Evolutionary conservation across 2,329 filamentous ascomycete genomes (phyloP).

Genomic region (Trichoderma citrinoviride): DNA sequence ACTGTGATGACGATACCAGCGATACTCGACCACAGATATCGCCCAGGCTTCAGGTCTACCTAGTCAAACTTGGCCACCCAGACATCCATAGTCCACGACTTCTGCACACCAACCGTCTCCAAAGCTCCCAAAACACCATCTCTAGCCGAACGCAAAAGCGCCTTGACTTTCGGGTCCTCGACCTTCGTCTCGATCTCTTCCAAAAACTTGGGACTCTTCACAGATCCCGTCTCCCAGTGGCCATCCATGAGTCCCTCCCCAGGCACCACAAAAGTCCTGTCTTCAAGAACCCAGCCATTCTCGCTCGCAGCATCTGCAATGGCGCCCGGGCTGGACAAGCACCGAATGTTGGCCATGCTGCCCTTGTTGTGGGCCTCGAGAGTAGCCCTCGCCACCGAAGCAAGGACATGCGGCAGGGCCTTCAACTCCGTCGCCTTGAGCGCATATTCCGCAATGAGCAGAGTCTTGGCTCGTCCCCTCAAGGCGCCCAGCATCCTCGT

Average conservation of each 20-base stretch:
- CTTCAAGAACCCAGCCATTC: conserved; percentile 39
- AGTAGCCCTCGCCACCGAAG: conserved; percentile 44
- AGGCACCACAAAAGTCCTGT: conserved; percentile 38
- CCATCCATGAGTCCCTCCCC: conserved; percentile 44
- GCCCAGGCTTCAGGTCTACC: background rate
- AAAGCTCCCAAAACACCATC: conserved; percentile 35
- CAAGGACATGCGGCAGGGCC: conserved; percentile 50
- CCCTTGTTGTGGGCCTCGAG: conserved; percentile 42
- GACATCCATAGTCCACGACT: conserved; percentile 43
- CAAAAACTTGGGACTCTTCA: conserved; percentile 34
- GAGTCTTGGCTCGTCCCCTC: conserved; percentile 24
- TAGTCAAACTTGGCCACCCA: conserved; percentile 33
- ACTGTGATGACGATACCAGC: background rate
- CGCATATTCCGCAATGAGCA: conserved; percentile 32
- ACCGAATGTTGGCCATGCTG: conserved; percentile 48
- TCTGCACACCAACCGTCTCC: conserved; percentile 31
- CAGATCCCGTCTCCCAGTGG: conserved; percentile 43
- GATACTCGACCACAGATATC: no score
- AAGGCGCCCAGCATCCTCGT: conserved; percentile 27
- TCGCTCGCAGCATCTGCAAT: conserved; percentile 38
- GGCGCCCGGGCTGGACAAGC: conserved; percentile 41
- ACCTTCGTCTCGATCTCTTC: conserved; percentile 34
- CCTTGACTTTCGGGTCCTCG: conserved; percentile 30
- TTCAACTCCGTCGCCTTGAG: conserved; percentile 37
- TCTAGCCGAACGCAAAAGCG: conserved; percentile 31